Evolutionary conservation across 768 basidiomycete species (phyloP).

Genomic region (Pleurotus ostreatus): DNA sequence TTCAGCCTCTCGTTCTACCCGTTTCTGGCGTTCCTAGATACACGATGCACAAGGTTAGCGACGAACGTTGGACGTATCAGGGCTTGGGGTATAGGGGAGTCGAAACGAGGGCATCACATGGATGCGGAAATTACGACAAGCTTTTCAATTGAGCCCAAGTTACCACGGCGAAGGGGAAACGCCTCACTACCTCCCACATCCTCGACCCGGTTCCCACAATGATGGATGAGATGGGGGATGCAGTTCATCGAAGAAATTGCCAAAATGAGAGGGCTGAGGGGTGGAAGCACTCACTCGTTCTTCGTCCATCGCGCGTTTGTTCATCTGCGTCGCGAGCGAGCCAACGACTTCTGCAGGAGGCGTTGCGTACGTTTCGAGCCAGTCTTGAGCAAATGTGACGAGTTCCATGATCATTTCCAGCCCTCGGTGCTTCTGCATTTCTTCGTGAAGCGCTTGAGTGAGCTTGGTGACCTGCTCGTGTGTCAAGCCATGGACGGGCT

Average conservation of each 20-base stretch:
- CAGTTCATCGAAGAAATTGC: background rate
- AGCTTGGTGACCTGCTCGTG: slow-evolving; percentile 55
- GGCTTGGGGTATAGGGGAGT: background rate
- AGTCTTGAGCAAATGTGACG: slow-evolving; percentile 64
- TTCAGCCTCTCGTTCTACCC: slow-evolving; percentile 54
- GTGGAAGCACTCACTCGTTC: slow-evolving; percentile 47
- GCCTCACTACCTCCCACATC: slow-evolving; percentile 4
- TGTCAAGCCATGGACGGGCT: slow-evolving; percentile 56
- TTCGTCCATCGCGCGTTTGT: slow-evolving; percentile 63
- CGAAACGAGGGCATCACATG: background rate
- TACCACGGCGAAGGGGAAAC: background rate
- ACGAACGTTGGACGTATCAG: background rate
- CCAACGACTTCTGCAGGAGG: slow-evolving; percentile 58
- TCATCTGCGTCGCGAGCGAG: slow-evolving; percentile 80
- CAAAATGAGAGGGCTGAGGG: background rate
- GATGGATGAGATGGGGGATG: slow-evolving; percentile 3
- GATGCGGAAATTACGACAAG: background rate
- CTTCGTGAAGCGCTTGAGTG: slow-evolving; percentile 54
- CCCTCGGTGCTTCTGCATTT: slow-evolving; percentile 63
- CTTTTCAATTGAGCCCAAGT: background rate
- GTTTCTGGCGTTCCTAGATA: slow-evolving; percentile 47
- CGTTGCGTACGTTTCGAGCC: slow-evolving; percentile 55
- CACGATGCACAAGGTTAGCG: background rate
- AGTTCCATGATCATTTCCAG: slow-evolving; percentile 81
- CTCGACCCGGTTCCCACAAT: slow-evolving; percentile 4